Percentiles rank a stretch among this genome's conserved stretches.
These are phyloP conservation scores for Chiua virens DNA, from an alignment of 768 basidiomycete species.

Conservation along the genomic window DNA sequence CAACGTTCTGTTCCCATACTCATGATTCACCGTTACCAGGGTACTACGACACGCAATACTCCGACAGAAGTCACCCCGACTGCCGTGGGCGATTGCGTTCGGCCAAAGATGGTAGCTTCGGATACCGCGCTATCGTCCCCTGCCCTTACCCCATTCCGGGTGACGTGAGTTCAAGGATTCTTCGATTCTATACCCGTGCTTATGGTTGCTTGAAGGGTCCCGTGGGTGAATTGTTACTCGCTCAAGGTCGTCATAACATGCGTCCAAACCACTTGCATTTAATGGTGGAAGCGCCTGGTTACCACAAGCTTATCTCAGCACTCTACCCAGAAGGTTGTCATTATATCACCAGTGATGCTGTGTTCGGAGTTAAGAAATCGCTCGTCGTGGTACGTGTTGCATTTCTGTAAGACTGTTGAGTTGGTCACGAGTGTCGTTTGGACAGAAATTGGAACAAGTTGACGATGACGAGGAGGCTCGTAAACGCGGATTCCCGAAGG, in stretches of 20 bases:
- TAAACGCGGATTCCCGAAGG: constrained; percentile 47
- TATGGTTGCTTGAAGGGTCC: constrained; percentile 49
- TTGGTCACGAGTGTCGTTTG: neutral
- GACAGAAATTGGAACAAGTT: constrained; percentile 53
- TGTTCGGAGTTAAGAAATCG: constrained; percentile 81
- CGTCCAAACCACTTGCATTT: constrained; percentile 83
- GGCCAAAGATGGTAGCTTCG: constrained; percentile 61
- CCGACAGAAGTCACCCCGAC: constrained; percentile 56
- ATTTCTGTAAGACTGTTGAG: neutral
- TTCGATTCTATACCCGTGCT: constrained; percentile 5
- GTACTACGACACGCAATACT: constrained; percentile 53
- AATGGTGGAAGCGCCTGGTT: constrained; percentile 69
- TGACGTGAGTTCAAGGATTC: constrained; percentile 43
- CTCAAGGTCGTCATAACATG: constrained; percentile 67
- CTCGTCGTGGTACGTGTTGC: constrained; percentile 64
- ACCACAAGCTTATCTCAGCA: constrained; percentile 69
- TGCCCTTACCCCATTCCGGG: constrained; percentile 73
- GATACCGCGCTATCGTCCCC: constrained; percentile 71
- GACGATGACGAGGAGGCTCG: constrained; percentile 53
- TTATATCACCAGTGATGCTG: constrained; percentile 67
- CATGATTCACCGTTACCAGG: constrained; percentile 6
- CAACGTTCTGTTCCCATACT: constrained; percentile 22
- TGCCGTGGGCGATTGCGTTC: constrained; percentile 68
- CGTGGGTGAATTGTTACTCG: constrained; percentile 59
- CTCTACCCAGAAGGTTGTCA: constrained; percentile 71